phyloP scores from a whole-genome alignment of 2,329 filamentous ascomycete species.

The Tolypocladium amazonense region DNA sequence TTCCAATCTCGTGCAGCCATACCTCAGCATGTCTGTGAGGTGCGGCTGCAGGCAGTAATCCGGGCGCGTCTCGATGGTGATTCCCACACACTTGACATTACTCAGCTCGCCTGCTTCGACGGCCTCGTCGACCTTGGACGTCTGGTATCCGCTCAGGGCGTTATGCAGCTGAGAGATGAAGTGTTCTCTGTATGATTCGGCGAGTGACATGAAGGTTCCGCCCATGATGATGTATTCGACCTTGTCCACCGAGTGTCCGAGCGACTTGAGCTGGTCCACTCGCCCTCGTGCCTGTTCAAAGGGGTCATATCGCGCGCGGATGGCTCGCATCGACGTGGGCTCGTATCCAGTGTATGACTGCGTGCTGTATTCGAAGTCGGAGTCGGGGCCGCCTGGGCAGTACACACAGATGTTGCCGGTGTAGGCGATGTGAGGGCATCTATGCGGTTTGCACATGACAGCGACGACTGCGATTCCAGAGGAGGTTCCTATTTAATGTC shows the following conservation, averaged over 20 bases:
- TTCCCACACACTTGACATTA: conserved; percentile 94
- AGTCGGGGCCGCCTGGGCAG: conserved; percentile 93
- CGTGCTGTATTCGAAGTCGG: conserved; percentile 97
- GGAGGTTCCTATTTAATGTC: conserved; percentile 57
- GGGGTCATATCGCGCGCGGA: conserved; percentile 91
- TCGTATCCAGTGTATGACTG: conserved; percentile 99
- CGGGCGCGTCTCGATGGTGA: conserved; percentile 94
- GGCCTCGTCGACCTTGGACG: conserved; percentile 87
- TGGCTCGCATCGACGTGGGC: conserved; percentile 96
- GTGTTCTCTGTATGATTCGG: conserved; percentile 78
- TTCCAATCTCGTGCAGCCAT: conserved; percentile 89
- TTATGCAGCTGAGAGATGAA: conserved; percentile 97
- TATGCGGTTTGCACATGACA: conserved; percentile 98
- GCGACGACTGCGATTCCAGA: conserved; percentile 97
- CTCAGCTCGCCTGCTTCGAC: conserved; percentile 93
- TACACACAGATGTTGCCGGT: conserved; percentile 99
- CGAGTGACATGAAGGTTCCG: conserved; percentile 95
- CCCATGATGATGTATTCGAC: conserved; percentile 99
- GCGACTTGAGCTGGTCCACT: conserved; percentile 90
- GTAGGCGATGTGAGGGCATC: conserved; percentile 95
- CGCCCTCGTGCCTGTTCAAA: conserved; percentile 94
- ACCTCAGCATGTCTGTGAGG: conserved; percentile 90
- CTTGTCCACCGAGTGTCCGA: conserved; percentile 96
- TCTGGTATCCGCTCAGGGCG: conserved; percentile 90
- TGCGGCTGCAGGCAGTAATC: conserved; percentile 97